A percentile compares a stretch with the other conserved stretches of the same genome.
phyloP scores from a whole-genome alignment of 768 basidiomycete genomes.

The Collybiopsis confluens region DNA sequence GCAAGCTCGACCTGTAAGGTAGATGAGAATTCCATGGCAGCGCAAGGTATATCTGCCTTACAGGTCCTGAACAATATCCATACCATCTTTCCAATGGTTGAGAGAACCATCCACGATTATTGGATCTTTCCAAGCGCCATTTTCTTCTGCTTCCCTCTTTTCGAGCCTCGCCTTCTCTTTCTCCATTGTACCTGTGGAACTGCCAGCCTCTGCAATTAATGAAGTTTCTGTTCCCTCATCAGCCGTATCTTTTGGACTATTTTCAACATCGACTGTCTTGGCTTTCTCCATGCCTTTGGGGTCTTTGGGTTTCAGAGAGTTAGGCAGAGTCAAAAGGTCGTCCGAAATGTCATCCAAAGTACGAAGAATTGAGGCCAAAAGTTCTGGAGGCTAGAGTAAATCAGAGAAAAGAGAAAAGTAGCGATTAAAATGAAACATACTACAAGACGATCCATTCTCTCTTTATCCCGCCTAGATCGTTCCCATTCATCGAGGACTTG shows the following conservation, averaged over 20 bases:
- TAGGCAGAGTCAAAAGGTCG: constrained; percentile 46
- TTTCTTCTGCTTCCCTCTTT: neutral
- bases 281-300: no score
- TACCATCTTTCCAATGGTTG: constrained; percentile 31
- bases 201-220: neutral
- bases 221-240: neutral
- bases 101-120: neutral
- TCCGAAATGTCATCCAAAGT: constrained; percentile 48
- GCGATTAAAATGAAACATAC: constrained; percentile 31
- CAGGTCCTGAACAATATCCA: constrained; percentile 55
- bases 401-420: constrained; percentile 8
- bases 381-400: constrained; percentile 57
- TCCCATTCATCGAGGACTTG: constrained; percentile 64
- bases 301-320: no score
- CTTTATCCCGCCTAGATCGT: constrained; percentile 50
- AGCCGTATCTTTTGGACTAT: neutral
- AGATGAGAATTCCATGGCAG: neutral
- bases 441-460: constrained; percentile 56
- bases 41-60: constrained; percentile 35
- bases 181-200: neutral
- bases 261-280: neutral
- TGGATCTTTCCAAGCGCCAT: neutral
- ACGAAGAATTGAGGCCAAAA: constrained; percentile 51
- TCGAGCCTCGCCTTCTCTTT: neutral
- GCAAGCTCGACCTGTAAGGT: neutral